Base-by-base conservation (phyloP, 768 basidiomycete species). In the Pholiota conissans region DNA sequence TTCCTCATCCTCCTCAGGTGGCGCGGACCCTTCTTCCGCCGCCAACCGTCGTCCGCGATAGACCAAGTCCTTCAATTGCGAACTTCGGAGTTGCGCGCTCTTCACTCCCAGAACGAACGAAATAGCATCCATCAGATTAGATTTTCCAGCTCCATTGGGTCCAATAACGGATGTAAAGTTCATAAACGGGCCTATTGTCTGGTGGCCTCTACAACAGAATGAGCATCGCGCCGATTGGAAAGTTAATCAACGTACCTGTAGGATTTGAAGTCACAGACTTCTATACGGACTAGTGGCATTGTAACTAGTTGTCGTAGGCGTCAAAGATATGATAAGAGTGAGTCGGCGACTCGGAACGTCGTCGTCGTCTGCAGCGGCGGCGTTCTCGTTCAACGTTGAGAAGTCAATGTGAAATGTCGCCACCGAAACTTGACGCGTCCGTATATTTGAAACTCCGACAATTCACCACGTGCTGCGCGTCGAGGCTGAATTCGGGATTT, bases 81-180 rank as follows among this genome's bases (percentile, higher is more conserved):
- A 93, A 68, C 91, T 94, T 46, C 96, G 84, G 30, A 99, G 80
- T 61, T 97, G 93, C 2, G 88, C 90, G 59, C 92, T 95, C 77
- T 95, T 94, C 27, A 98, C 90, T 28, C 97, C 97, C 5, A 99
- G 86, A 8, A 98, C 97, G 70, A 99, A 98, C 3, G 97, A 98
- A 63, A 99, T 98, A 51, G 97, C 97, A 70, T 99, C 97, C 97
- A 98, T 98, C 55, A 98, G 85, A 71, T 99, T 99, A 9, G 94
- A 96, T 70, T 99, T 98, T 58, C 97, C 97, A 0, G 96, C 94
- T 56, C 97, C 96, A 88, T 99, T 98, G 32, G 97, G 96, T 20
- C 97, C 97, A 65, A 99, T 98, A 54, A 98, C 82, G 10, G 93
- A 96, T 0, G 96, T 95, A 74, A 99, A 99, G 67, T 88, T 86